A percentile compares a stretch with the other conserved stretches of the same genome.
Evolutionary conservation across 495 filamentous ascomycete genomes (phyloP).

Genomic region (Aspergillus leporis): DNA sequence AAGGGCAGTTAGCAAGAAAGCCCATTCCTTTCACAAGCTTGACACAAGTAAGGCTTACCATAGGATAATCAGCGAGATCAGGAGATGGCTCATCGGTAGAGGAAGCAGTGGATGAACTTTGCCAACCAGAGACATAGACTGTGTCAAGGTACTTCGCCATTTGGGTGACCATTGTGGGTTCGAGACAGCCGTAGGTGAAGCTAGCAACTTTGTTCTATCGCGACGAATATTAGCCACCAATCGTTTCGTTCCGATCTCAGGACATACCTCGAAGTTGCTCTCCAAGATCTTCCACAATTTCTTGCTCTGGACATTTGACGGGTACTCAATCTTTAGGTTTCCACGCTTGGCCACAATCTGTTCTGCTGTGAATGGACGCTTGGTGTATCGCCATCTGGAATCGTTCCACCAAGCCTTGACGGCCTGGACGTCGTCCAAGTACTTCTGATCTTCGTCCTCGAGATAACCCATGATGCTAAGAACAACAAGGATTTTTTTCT

Average conservation of each 20-base stretch:
- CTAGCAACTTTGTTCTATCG: slow-evolving; percentile 75
- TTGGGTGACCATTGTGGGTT: slow-evolving; percentile 97
- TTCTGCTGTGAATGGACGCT: slow-evolving; percentile 90
- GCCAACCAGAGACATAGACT: slow-evolving; percentile 98
- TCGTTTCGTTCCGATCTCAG: not conserved
- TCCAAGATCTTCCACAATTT: slow-evolving; percentile 95
- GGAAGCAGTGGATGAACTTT: slow-evolving; percentile 94
- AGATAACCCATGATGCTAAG: slow-evolving; percentile 48
- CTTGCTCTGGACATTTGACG: slow-evolving; percentile 83
- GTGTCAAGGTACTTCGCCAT: slow-evolving; percentile 99
- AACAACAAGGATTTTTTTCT: not conserved
- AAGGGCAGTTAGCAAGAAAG: slow-evolving; percentile 5
- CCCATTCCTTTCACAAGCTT: not conserved
- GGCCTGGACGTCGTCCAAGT: slow-evolving; percentile 75
- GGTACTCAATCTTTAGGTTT: slow-evolving; percentile 86
- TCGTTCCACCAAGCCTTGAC: slow-evolving; percentile 95
- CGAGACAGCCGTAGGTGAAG: slow-evolving; percentile 95
- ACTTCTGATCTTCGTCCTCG: slow-evolving; percentile 77
- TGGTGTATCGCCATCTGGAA: slow-evolving; percentile 88
- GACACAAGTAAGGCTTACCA: slow-evolving; percentile 56
- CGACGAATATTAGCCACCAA: not conserved
- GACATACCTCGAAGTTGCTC: slow-evolving; percentile 71
- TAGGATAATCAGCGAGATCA: slow-evolving; percentile 97
- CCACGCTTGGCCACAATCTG: slow-evolving; percentile 96
- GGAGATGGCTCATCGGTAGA: slow-evolving; percentile 93